Conservation (phyloP, 139 green algal genomes). For the Auxenochlorella protothecoides region DNA sequence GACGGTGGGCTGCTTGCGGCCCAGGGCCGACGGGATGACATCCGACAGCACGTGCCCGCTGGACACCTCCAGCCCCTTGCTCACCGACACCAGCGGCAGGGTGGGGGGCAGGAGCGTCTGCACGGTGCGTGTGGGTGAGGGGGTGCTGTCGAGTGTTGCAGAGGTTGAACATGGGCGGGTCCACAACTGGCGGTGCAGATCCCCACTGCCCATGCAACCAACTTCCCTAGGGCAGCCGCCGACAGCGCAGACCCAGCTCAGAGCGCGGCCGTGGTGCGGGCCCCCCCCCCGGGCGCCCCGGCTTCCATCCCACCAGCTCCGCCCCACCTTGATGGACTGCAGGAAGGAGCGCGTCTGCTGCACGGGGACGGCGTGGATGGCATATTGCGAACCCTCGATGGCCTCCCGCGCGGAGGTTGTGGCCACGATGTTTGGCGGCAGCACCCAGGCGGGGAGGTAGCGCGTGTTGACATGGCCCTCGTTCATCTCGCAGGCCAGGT, state of each 20-base stretch:
- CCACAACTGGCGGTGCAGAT: neutral
- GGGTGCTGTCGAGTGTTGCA: neutral
- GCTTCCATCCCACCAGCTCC: neutral
- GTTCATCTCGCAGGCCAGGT: constrained; percentile 82
- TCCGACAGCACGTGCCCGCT: constrained; percentile 86
- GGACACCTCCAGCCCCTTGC: constrained; percentile 81
- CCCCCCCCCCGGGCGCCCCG: too few species aligned
- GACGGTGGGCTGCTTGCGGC: constrained; percentile 66
- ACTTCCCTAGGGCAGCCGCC: too few species aligned
- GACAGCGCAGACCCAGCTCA: too few species aligned
- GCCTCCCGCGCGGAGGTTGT: constrained; percentile 63
- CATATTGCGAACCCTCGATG: constrained; percentile 65
- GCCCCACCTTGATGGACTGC: constrained; percentile 39
- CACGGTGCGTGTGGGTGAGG: neutral
- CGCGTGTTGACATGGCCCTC: constrained; percentile 69
- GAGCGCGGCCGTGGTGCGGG: too few species aligned
- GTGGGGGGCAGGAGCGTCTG: constrained; percentile 55
- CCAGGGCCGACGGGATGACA: constrained; percentile 76
- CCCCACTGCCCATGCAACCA: too few species aligned
- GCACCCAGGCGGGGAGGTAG: constrained; percentile 62
- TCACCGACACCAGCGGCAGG: constrained; percentile 88
- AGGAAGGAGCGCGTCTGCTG: constrained; percentile 81
- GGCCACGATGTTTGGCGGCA: constrained; percentile 79
- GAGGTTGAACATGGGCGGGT: neutral
- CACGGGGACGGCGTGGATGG: constrained; percentile 90